Conservation (phyloP, 2,329 filamentous ascomycete genomes). For the Ophiosphaerella herpotricha region DNA sequence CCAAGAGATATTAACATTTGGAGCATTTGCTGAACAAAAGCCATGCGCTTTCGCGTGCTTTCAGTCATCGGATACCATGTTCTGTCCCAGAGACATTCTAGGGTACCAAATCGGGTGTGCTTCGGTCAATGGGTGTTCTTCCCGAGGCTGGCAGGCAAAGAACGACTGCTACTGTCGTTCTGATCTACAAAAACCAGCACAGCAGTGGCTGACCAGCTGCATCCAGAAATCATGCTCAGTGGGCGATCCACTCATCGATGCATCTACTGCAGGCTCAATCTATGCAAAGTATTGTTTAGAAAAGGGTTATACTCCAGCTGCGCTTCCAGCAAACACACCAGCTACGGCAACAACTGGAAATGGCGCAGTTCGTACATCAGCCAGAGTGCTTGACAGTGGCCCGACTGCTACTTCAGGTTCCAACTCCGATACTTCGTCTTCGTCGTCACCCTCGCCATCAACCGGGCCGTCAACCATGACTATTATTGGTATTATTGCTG, state of each 20-base stretch:
- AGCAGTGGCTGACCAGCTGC: slow-evolving; percentile 13
- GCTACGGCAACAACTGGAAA: slow-evolving; percentile 10
- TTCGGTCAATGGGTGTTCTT: slow-evolving; percentile 2
- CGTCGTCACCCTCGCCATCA: background rate
- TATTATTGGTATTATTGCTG: slow-evolving; percentile 18
- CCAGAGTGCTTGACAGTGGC: background rate
- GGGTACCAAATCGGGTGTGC: slow-evolving; percentile 13
- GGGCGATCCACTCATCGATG: slow-evolving; percentile 15
- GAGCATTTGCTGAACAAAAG: slow-evolving; percentile 10
- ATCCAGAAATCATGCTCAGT: slow-evolving; percentile 8
- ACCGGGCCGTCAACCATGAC: slow-evolving; percentile 4
- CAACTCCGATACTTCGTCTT: background rate
- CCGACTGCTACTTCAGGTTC: background rate
- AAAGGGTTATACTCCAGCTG: slow-evolving; percentile 12
- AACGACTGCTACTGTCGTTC: slow-evolving; percentile 23
- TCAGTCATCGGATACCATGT: background rate
- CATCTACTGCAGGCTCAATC: slow-evolving; percentile 13
- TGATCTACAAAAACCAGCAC: slow-evolving; percentile 15
- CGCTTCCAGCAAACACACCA: slow-evolving; percentile 5
- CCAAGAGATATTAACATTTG: slow-evolving; percentile 13
- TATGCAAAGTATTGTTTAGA: slow-evolving; percentile 14
- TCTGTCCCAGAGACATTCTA: slow-evolving; percentile 12
- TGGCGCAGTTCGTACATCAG: background rate
- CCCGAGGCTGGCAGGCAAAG: slow-evolving; percentile 12
- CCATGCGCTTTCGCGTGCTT: slow-evolving; percentile 16